Base-by-base conservation (phyloP, 305 asterid species). In the Coffea humblotiana region DNA sequence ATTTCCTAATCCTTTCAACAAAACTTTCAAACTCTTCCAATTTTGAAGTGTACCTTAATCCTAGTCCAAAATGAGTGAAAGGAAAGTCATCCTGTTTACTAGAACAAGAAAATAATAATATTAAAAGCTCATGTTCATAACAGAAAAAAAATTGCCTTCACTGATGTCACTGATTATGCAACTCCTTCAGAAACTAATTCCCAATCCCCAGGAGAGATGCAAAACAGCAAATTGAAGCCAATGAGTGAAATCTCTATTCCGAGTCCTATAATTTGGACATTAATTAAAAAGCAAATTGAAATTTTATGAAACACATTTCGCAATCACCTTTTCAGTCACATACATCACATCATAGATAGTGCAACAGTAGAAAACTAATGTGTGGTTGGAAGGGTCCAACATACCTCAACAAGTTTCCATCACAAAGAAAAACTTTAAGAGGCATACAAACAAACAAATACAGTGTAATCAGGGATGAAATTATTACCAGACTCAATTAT, bases 11-110 rank as follows among this genome's bases (percentile, higher is more conserved):
- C 89, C 86, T 86, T 84, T 94, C 99, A 76, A 92, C 97, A 88
- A 92, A 95, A 89, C 74, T 86, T 84, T 94, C 98, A 86, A 95
- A 94, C 83, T 95, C 98, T 27, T 94, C 99, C 89, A 95, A 82
- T 89, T 95, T 95, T 49, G 99, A 95, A 88, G 79, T 87, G 83
- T 94, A 95, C 65, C 82, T 86, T 73, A 91, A 80, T 85, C 98
- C 98, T 95, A 84, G 83, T 82, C 81, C 77, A 88, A 78, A 82
- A 83, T 78, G 78, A 85, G 74, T 71, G 79, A 80, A 70, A 65
- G 74, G 25, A 64, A 69, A 48, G 77, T 76, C 66, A 76, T 58
- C 60, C 56, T 8, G 29, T 32, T 29, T 19, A 32, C 8, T 63
- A 29, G 35, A 54, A 74, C 18, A 19, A 65, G 56, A 74, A 21